Base-by-base conservation (phyloP, 1,139 yeast genomes). In the Kurtzmaniella quercitrusa region DNA sequence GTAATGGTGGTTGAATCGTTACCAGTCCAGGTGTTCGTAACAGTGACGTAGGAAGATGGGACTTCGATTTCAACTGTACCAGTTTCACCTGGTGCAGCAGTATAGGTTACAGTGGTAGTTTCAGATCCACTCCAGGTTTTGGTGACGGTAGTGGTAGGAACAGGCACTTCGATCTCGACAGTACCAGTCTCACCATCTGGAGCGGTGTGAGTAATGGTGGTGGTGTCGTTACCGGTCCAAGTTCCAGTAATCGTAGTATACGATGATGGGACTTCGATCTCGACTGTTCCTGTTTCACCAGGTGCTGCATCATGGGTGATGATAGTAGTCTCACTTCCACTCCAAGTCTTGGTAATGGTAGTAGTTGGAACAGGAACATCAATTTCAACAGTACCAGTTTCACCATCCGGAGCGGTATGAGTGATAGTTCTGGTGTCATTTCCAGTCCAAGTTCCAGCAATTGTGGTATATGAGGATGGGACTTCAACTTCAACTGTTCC, bases 321-420 rank as follows among this genome's bases (percentile, higher is more conserved):
- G 7, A 55, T 52, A 33, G 47, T 26, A 18, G 45, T 45, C 9
- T 18, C 41, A n/a, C 42, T 9, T 9, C 52, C 56, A 33, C 49
- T 38, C 50, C 52, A 49, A 19, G 26, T 28, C 8, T 22, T 20
- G 2, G 33, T 36, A 3, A n/a, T 30, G n/a, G 42, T 39, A 22
- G 35, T 39, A 7, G 38, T 43, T 18, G 28, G 15, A 17, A 11
- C 14, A 2, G 12, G 26, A 20, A 21, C 36, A 26, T 28, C 40
- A 32, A 47, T 54, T 49, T 11, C 30, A 5, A 58, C 56, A 11
- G 54, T 47, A 36, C 51, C 51, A 1, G 56, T 49, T 4, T 44
- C 54, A n/a, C 41, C 45, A 11, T 7, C 43, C 38, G 38, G 53
- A 1, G 48, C 50, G 4, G 51, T 45, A 3, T 49, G 33, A 15